These are phyloP conservation scores for Xylariaceae sp. DNA, from an alignment of 2,329 filamentous ascomycete species.

Conservation along the genomic window DNA sequence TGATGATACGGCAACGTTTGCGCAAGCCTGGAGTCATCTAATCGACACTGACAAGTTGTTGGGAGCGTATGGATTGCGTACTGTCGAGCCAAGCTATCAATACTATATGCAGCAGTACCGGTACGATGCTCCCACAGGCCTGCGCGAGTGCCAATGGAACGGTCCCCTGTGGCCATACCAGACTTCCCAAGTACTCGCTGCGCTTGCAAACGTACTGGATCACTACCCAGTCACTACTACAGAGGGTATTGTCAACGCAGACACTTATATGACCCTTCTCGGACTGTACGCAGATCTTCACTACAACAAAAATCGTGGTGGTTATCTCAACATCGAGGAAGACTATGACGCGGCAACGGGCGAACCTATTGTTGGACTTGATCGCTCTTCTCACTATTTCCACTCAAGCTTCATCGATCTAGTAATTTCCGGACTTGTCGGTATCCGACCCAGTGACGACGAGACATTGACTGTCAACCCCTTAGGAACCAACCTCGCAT, in stretches of 20 bases:
- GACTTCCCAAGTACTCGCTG: constrained; percentile 10
- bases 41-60: constrained; percentile 2
- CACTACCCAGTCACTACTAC: constrained; percentile 8
- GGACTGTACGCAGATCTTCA: constrained; percentile 7
- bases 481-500: constrained; percentile 3
- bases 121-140: constrained; percentile 6
- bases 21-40: constrained; percentile 11
- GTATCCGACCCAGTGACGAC: constrained; percentile 9
- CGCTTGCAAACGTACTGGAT: constrained; percentile 12
- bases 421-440: constrained; percentile 12
- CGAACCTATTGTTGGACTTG: constrained; percentile 9
- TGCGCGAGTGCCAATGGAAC: constrained; percentile 14
- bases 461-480: constrained; percentile 10
- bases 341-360: constrained; percentile 8
- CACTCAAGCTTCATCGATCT: constrained; percentile 15
- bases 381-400: constrained; percentile 16
- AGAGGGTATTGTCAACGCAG: constrained; percentile 1
- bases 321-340: constrained; percentile 13
- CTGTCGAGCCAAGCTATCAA: constrained; percentile 12
- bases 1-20: constrained; percentile 2
- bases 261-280: constrained; percentile 7
- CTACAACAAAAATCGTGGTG: constrained; percentile 15
- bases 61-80: constrained; percentile 7
- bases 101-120: constrained; percentile 15
- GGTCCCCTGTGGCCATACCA: constrained; percentile 15